A percentile compares a stretch with the other conserved stretches of the same genome.
These are phyloP conservation scores for Hymenoscyphus repandus DNA, from an alignment of 2,329 filamentous ascomycete species.

Conservation along the genomic window DNA sequence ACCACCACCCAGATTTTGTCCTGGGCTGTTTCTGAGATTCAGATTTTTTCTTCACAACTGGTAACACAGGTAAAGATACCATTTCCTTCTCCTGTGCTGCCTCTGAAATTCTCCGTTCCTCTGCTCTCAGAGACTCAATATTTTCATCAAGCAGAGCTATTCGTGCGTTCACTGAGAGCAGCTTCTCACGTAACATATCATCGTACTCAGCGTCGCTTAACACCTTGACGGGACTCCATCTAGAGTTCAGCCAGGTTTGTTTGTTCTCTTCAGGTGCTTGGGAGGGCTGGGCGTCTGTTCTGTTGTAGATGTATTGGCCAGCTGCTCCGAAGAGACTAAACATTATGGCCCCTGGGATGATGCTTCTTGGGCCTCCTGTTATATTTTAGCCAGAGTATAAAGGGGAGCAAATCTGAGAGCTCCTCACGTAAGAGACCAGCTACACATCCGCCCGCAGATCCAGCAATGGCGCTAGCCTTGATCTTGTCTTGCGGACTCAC, in stretches of 20 bases:
- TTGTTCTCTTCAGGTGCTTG: slow-evolving; percentile 22
- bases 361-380: slow-evolving; percentile 47
- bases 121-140: slow-evolving; percentile 46
- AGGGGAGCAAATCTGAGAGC: neutral
- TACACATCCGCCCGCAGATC: slow-evolving; percentile 62
- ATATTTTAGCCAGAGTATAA: neutral
- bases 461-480: slow-evolving; percentile 65
- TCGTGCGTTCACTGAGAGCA: slow-evolving; percentile 67
- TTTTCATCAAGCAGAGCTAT: slow-evolving; percentile 75
- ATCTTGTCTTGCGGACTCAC: slow-evolving; percentile 54
- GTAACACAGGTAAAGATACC: too few species aligned
- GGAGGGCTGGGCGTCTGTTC: slow-evolving; percentile 37
- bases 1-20: too few species aligned
- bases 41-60: too few species aligned
- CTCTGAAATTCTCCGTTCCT: neutral
- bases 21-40: too few species aligned
- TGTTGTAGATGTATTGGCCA: slow-evolving; percentile 53
- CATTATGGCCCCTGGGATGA: slow-evolving; percentile 53
- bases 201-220: slow-evolving; percentile 71
- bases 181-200: slow-evolving; percentile 63
- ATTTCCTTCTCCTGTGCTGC: too few species aligned
- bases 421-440: slow-evolving; percentile 35
- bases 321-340: slow-evolving; percentile 52
- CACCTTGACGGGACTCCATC: slow-evolving; percentile 66
- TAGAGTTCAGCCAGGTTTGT: slow-evolving; percentile 45